A percentile compares a stretch with the other conserved stretches of the same genome.
These are phyloP conservation scores for Protostelium mycophagum DNA, from an alignment of 78 protist genomes.

Conservation along the genomic window DNA sequence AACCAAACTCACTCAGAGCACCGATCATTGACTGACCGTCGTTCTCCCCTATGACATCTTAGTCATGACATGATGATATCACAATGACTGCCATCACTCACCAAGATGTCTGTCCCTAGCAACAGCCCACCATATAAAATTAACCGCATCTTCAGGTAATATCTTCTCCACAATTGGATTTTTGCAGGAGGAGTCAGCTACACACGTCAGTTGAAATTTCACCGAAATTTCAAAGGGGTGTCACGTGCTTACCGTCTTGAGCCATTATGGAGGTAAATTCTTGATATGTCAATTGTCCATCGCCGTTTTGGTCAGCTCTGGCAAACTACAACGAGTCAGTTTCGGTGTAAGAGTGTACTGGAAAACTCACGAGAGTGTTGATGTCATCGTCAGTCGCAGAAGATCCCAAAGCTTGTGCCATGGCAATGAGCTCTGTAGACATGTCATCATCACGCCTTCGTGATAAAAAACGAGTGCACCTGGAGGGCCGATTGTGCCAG, in stretches of 20 bases:
- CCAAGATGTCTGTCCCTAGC: not conserved
- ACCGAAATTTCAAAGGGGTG: not conserved
- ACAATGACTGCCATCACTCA: no score
- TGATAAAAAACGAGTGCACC: no score
- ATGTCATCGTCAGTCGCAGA: constrained; percentile 11
- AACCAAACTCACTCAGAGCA: not conserved
- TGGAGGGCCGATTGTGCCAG: not conserved
- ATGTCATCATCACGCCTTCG: no score
- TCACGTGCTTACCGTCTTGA: constrained; percentile 12
- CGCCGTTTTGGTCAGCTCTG: constrained; percentile 23
- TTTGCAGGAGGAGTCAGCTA: not conserved
- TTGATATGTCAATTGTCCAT: constrained; percentile 17
- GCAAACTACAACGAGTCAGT: constrained; percentile 4
- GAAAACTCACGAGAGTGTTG: not conserved
- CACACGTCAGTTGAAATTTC: not conserved
- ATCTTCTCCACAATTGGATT: not conserved
- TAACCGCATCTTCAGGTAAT: not conserved
- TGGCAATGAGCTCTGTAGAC: not conserved
- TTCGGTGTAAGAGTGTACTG: constrained; percentile 19
- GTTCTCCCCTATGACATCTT: not conserved
- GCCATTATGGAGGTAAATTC: constrained; percentile 28
- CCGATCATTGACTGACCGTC: not conserved
- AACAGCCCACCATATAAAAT: not conserved
- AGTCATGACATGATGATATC: no score
- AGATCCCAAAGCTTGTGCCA: not conserved